Percentiles rank a stretch among this genome's conserved stretches.
Conservation (phyloP, 2,329 filamentous ascomycete species). For the Pyricularia sp. region DNA sequence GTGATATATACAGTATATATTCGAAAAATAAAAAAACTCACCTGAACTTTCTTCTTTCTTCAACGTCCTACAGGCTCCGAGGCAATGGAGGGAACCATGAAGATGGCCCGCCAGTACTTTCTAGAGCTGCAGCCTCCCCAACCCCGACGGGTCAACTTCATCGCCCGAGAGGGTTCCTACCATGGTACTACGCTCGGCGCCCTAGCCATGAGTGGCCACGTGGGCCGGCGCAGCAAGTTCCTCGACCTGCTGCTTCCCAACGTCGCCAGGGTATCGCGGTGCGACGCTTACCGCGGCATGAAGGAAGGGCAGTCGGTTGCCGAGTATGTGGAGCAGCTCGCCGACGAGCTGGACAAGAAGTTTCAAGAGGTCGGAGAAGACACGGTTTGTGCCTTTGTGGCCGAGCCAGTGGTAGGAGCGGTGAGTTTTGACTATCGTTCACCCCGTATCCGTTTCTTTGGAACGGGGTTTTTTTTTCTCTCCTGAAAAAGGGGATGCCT, state of each 20-base stretch:
- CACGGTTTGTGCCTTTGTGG: conserved; percentile 62
- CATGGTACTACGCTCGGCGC: conserved; percentile 65
- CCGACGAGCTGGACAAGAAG: conserved; percentile 56
- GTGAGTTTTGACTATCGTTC: background rate
- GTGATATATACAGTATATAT: background rate
- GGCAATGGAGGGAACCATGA: conserved; percentile 56
- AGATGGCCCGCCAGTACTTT: conserved; percentile 55
- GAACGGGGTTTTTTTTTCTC: background rate
- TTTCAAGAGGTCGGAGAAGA: conserved; percentile 55
- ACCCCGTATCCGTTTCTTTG: background rate
- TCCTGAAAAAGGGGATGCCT: background rate
- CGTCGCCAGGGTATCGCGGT: conserved; percentile 54
- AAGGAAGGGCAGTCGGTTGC: conserved; percentile 38
- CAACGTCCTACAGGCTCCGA: conserved; percentile 38
- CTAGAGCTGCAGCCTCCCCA: conserved; percentile 46
- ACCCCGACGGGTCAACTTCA: conserved; percentile 46
- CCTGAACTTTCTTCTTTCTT: background rate
- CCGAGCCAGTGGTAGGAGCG: conserved; percentile 65
- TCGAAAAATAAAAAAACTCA: background rate
- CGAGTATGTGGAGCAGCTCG: conserved; percentile 51
- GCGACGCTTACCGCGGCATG: conserved; percentile 54
- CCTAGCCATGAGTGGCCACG: conserved; percentile 54
- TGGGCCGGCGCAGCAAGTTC: conserved; percentile 49
- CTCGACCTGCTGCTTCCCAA: conserved; percentile 49
- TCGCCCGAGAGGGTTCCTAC: conserved; percentile 58